Base-by-base conservation (phyloP, 2,329 filamentous ascomycete genomes). In the Xylaria sp. region DNA sequence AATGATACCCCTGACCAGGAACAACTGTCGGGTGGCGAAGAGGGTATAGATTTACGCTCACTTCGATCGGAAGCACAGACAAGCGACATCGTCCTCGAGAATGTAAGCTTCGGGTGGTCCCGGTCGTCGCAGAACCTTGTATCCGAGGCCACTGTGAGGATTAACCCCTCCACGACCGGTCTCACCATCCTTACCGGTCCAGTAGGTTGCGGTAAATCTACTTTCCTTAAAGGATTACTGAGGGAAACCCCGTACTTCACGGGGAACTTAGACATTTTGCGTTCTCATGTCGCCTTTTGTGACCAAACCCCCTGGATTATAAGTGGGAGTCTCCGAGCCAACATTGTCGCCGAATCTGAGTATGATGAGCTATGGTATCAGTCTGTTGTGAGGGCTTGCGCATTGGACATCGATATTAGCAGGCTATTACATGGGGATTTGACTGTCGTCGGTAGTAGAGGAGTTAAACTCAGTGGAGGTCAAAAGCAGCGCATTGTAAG, bases 381-480 rank as follows among this genome's bases (percentile, higher is more conserved):
- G 2, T 59, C 56, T 9, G 68, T 76, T 15, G 10, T 76, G 0
- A 36, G 70, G n/a, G 70, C 74, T 11, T 73, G 72, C 28, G 70
- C 61, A 15, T 65, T 77, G 17, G 54, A 66, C 1, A 59, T 71
- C 15, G 78, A 80, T 67, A 68, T 80, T 20, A 66, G 70, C 23
- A 69, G 75, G 38, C 71, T 80, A 31, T 64, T 74, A 6, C 69
- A 68, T 17, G 71, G 73, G 2, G 72, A 75, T 33, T 54, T 31
- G 11, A 74, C 73, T 6, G 33, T 68, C 10, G 71, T 74, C 11
- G 84, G 84, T 1, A 84, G 81, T 59, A 82, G 82, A 42, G 84
- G 84, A 0, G 77, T 84, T 59, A 80, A 79, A 4, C 76, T 86
- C 0, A 84, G 82, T 4, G 84, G 84, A 7, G 84, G 84, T 0